Conservation (phyloP, 106 monocot genomes). For the Dendrobium nobile region DNA sequence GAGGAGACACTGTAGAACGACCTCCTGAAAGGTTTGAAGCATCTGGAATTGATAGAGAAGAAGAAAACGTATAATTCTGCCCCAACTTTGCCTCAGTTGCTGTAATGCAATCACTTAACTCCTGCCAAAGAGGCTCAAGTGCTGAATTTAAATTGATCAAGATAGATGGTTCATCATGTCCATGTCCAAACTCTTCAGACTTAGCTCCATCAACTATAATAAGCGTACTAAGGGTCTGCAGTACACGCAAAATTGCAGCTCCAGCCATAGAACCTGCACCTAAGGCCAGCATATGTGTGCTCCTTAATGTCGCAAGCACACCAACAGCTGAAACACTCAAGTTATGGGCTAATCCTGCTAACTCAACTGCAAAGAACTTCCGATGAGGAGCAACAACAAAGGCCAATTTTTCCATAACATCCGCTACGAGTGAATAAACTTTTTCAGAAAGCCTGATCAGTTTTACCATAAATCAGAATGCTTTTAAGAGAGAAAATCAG, state of each 20-base stretch:
- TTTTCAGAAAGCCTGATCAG: conserved; percentile 60
- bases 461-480: conserved; percentile 4
- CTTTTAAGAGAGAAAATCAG: background rate
- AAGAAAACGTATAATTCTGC: conserved; percentile 29
- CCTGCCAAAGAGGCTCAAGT: conserved; percentile 68
- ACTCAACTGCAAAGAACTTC: conserved; percentile 53
- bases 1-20: conserved; percentile 28
- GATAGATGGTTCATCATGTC: conserved; percentile 31
- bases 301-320: conserved; percentile 44
- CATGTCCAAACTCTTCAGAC: conserved; percentile 15
- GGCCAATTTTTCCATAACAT: conserved; percentile 64
- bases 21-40: conserved; percentile 13
- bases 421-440: conserved; percentile 58
- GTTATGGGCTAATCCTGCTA: conserved; percentile 43
- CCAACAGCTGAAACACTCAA: conserved; percentile 52
- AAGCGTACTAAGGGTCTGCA: conserved; percentile 46
- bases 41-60: conserved; percentile 12
- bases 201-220: conserved; percentile 29
- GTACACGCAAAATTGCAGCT: conserved; percentile 55
- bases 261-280: conserved; percentile 56
- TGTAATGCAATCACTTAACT: conserved; percentile 60
- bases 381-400: conserved; percentile 36
- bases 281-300: conserved; percentile 38
- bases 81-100: conserved; percentile 47
- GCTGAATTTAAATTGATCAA: conserved; percentile 38